These are phyloP conservation scores for Yamadazyma atmosphaerica DNA, from an alignment of 1,139 yeast species.

Conservation along the genomic window DNA sequence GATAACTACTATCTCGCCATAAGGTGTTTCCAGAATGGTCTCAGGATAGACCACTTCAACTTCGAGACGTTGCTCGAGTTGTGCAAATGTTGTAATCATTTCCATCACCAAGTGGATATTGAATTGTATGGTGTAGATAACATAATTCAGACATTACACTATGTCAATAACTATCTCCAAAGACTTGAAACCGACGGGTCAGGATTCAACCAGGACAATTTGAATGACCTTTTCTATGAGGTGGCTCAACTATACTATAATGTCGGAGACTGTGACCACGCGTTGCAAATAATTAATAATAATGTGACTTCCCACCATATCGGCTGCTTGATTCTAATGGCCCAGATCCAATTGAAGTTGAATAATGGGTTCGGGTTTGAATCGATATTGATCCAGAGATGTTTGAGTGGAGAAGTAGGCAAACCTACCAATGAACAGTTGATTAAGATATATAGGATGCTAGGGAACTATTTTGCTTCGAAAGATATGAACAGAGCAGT, in stretches of 20 bases:
- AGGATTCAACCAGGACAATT: not conserved
- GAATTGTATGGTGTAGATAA: constrained; percentile 7
- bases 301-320: not conserved
- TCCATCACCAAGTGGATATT: constrained; percentile 4
- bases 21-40: constrained; percentile 9
- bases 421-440: constrained; percentile 1
- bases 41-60: constrained; percentile 6
- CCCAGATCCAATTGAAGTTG: not conserved
- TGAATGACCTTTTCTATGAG: constrained; percentile 1
- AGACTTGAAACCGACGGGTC: not conserved
- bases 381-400: not conserved
- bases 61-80: constrained; percentile 4
- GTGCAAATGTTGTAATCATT: constrained; percentile 6
- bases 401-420: not conserved
- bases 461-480: not conserved
- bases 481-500: not conserved
- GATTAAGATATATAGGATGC: not conserved
- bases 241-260: constrained; percentile 1
- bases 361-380: not conserved
- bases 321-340: not conserved
- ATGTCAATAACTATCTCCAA: constrained; percentile 6
- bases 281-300: not conserved
- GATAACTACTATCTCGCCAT: constrained; percentile 7
- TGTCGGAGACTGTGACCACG: constrained; percentile 1
- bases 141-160: constrained; percentile 7